Conservation (phyloP, 345 rosid genomes). For the Gossypium herbaceum region DNA sequence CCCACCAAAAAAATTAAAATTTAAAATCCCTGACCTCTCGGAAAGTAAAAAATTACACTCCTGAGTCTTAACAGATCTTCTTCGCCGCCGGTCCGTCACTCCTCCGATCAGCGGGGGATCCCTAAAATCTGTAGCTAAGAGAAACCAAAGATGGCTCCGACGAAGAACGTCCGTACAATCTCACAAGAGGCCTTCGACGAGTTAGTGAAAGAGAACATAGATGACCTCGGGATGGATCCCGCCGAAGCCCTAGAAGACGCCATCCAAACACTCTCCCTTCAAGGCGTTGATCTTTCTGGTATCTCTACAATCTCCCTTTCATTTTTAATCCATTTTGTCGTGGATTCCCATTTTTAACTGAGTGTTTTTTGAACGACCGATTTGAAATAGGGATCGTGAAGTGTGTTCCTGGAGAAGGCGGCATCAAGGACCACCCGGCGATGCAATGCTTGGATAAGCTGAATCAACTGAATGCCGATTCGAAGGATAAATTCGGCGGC, state of each 20-base stretch:
- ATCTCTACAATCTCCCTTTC: neutral
- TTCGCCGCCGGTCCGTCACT: neutral
- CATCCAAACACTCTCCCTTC: conserved; percentile 69
- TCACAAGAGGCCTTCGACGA: conserved; percentile 91
- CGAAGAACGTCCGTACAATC: conserved; percentile 51
- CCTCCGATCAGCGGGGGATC: neutral
- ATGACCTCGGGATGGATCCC: conserved; percentile 88
- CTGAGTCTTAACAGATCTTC: neutral
- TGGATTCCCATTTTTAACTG: neutral
- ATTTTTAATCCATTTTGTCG: neutral
- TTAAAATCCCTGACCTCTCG: neutral
- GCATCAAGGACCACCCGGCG: conserved; percentile 55
- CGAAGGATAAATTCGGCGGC: conserved; percentile 21
- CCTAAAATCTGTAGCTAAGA: neutral
- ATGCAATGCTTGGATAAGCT: conserved; percentile 57
- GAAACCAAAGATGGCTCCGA: conserved; percentile 38
- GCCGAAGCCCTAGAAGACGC: conserved; percentile 88
- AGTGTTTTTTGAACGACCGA: neutral
- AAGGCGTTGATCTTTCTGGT: conserved; percentile 96
- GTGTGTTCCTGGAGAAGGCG: conserved; percentile 65
- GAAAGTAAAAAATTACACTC: neutral
- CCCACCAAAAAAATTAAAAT: neutral
- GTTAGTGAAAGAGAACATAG: conserved; percentile 77
- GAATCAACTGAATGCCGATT: conserved; percentile 31
- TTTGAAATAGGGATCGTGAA: conserved; percentile 59